These are phyloP conservation scores for Pseudogymnoascus sp. DNA, from an alignment of 2,329 filamentous ascomycete genomes.

Conservation along the genomic window DNA sequence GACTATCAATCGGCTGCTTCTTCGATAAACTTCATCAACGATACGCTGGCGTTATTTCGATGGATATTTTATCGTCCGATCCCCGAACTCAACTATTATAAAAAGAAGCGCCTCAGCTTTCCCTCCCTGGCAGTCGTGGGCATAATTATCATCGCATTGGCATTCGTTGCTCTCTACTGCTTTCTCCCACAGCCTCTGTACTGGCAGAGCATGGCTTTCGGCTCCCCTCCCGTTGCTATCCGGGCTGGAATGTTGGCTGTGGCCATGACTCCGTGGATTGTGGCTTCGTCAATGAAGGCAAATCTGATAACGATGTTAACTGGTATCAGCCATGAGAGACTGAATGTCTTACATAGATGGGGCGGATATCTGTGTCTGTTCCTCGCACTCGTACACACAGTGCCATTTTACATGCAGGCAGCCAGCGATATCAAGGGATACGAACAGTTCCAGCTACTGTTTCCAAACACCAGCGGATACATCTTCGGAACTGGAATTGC, in stretches of 20 bases:
- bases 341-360: slow-evolving; percentile 93
- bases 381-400: slow-evolving; percentile 71
- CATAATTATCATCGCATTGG: slow-evolving; percentile 58
- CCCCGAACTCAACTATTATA: slow-evolving; percentile 61
- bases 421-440: slow-evolving; percentile 74
- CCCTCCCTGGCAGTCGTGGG: slow-evolving; percentile 67
- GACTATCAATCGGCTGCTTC: slow-evolving; percentile 63
- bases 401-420: slow-evolving; percentile 85
- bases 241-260: slow-evolving; percentile 87
- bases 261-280: slow-evolving; percentile 86
- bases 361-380: slow-evolving; percentile 79
- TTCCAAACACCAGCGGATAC: slow-evolving; percentile 54
- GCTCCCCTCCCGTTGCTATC: slow-evolving; percentile 81
- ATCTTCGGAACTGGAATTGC: slow-evolving; percentile 83
- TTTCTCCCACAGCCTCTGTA: slow-evolving; percentile 85
- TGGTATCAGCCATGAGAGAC: slow-evolving; percentile 81
- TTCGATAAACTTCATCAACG: slow-evolving; percentile 66
- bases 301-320: slow-evolving; percentile 79
- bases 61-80: slow-evolving; percentile 86
- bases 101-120: slow-evolving; percentile 61
- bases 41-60: slow-evolving; percentile 71
- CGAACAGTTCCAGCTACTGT: slow-evolving; percentile 60
- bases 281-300: slow-evolving; percentile 82
- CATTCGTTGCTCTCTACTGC: slow-evolving; percentile 70
- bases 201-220: slow-evolving; percentile 77